phyloP scores from a whole-genome alignment of 306 rosid species.

The Prinsepia uniflora region DNA sequence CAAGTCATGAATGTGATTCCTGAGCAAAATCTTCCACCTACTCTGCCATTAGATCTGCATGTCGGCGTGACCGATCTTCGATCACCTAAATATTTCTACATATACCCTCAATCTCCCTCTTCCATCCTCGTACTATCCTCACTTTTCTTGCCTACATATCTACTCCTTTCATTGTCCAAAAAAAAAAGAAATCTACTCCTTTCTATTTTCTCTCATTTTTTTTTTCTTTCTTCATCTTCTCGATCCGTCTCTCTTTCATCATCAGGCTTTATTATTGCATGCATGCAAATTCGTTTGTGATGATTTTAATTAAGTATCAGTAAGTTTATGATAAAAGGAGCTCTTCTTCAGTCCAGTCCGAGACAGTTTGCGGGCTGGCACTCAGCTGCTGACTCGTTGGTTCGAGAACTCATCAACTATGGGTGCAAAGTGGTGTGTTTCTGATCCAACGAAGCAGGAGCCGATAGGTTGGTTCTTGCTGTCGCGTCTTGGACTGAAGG shows the following conservation, averaged over 20 bases:
- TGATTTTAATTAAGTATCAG: neutral
- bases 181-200: too few species aligned
- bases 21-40: constrained; percentile 38
- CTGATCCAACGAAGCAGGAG: constrained; percentile 93
- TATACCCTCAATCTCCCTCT: neutral
- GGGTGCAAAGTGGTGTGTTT: constrained; percentile 40
- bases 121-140: constrained; percentile 30
- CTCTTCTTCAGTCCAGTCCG: constrained; percentile 91
- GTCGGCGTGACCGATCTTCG: constrained; percentile 22
- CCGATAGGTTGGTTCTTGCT: constrained; percentile 50
- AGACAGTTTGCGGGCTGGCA: constrained; percentile 36
- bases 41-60: constrained; percentile 36
- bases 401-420: constrained; percentile 51
- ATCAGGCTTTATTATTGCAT: neutral
- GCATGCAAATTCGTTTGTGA: neutral
- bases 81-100: neutral
- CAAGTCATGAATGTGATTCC: constrained; percentile 16
- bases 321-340: constrained; percentile 42
- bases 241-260: too few species aligned
- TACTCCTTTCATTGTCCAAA: too few species aligned
- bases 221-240: neutral
- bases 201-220: neutral
- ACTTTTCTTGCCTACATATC: neutral
- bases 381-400: constrained; percentile 97
- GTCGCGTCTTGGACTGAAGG: constrained; percentile 99